phyloP scores from a whole-genome alignment of 768 basidiomycete species.

The Cystobasidium tubakii region DNA sequence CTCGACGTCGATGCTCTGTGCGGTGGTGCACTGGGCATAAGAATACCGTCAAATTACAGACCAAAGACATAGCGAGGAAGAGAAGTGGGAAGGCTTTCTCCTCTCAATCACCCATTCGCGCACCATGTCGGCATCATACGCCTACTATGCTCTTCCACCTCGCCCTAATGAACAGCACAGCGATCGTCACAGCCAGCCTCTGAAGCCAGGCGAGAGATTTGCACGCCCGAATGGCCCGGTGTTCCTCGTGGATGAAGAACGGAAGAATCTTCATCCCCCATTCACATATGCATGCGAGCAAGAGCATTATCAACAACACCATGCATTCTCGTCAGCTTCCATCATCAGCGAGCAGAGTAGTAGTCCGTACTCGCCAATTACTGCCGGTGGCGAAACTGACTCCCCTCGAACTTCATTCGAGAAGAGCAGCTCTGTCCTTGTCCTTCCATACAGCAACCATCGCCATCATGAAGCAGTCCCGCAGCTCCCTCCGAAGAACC shows the following conservation, averaged over 20 bases:
- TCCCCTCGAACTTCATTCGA: neutral
- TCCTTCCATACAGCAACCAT: neutral
- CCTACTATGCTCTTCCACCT: neutral
- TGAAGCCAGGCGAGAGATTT: slow-evolving; percentile 1
- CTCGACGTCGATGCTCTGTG: neutral
- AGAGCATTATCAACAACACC: neutral
- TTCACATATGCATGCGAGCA: neutral
- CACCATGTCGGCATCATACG: neutral
- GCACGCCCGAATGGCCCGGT: neutral
- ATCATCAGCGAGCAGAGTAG: no score
- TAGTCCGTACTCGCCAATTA: neutral
- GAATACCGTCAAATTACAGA: no score
- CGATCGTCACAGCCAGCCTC: neutral
- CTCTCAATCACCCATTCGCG: neutral
- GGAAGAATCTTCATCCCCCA: neutral
- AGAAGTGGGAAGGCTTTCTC: no score
- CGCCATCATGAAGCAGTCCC: neutral
- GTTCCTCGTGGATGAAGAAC: neutral
- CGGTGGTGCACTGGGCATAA: neutral
- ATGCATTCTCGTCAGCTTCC: neutral
- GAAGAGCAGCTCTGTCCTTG: neutral
- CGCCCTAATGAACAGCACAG: neutral
- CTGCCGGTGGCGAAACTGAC: neutral
- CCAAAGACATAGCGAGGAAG: neutral
- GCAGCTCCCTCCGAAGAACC: neutral